Evolutionary conservation across 108 stramenopile genomes (phyloP).

Genomic region (Skeletonema costatum): DNA sequence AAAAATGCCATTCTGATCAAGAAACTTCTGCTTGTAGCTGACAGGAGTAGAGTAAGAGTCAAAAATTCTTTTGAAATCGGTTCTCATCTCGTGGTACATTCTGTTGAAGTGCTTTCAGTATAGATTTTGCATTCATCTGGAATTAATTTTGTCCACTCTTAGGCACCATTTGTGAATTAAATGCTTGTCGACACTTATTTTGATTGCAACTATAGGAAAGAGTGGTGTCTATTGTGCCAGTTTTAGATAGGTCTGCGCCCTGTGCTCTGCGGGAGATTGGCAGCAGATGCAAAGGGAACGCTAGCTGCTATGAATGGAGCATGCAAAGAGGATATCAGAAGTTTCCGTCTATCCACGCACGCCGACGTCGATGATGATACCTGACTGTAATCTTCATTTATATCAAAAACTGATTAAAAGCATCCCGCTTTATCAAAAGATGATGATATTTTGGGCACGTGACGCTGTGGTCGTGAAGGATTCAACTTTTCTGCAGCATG

Average conservation of each 20-base stretch:
- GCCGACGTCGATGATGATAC: not conserved
- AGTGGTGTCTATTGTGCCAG: conserved; percentile 66
- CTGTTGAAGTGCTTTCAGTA: conserved; percentile 4
- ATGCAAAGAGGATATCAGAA: not conserved
- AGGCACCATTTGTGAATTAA: conserved; percentile 16
- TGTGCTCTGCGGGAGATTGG: conserved; percentile 65
- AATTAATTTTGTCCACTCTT: not conserved
- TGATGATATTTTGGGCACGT: not conserved
- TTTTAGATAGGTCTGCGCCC: conserved; percentile 65
- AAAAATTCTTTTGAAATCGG: conserved; percentile 72
- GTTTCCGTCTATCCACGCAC: not conserved
- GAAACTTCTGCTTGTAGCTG: conserved; percentile 84
- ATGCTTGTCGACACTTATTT: conserved; percentile 26
- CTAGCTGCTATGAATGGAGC: not conserved
- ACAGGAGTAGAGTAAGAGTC: conserved; percentile 80
- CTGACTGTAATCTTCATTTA: not conserved
- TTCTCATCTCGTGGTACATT: conserved; percentile 61
- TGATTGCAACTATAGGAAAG: conserved; percentile 57
- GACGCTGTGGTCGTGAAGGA: not conserved
- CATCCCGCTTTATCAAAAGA: not conserved
- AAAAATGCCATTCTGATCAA: conserved; percentile 88
- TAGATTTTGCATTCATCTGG: conserved; percentile 21
- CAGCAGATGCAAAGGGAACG: conserved; percentile 22
- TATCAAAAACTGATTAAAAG: not conserved
- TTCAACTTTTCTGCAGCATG: not conserved